phyloP scores from a whole-genome alignment of 2,329 filamentous ascomycete genomes.

The Bipolaris oryzae region DNA sequence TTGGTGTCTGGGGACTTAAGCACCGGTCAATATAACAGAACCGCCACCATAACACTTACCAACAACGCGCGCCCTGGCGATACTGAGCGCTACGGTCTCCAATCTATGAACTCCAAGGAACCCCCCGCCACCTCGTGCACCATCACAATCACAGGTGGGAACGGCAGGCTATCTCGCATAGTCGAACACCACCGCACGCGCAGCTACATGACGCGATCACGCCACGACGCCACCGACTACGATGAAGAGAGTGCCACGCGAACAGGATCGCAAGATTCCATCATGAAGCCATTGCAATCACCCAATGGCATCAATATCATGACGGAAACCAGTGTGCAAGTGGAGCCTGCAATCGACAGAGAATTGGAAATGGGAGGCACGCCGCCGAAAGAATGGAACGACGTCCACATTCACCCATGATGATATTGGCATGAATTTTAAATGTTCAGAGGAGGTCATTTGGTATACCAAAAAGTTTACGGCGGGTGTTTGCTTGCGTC shows the following conservation, averaged over 20 bases:
- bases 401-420: background rate
- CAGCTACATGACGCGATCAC: constrained; percentile 17
- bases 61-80: constrained; percentile 37
- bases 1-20: constrained; percentile 44
- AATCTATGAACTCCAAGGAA: constrained; percentile 40
- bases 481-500: background rate
- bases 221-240: constrained; percentile 21
- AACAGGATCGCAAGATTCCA: constrained; percentile 43
- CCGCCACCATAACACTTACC: constrained; percentile 27
- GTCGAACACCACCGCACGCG: constrained; percentile 36
- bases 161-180: constrained; percentile 36
- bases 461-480: background rate
- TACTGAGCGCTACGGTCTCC: constrained; percentile 32
- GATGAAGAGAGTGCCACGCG: constrained; percentile 33
- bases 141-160: constrained; percentile 46
- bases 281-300: constrained; percentile 34
- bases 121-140: constrained; percentile 29
- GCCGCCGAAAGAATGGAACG: constrained; percentile 19
- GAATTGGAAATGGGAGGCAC: constrained; percentile 10
- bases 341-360: constrained; percentile 31
- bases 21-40: constrained; percentile 29
- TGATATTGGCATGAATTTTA: background rate
- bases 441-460: background rate
- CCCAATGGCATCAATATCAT: constrained; percentile 32
- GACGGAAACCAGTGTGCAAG: constrained; percentile 45